These are phyloP conservation scores for Colletotrichum incanum DNA, from an alignment of 2,329 filamentous ascomycete species.

Conservation along the genomic window DNA sequence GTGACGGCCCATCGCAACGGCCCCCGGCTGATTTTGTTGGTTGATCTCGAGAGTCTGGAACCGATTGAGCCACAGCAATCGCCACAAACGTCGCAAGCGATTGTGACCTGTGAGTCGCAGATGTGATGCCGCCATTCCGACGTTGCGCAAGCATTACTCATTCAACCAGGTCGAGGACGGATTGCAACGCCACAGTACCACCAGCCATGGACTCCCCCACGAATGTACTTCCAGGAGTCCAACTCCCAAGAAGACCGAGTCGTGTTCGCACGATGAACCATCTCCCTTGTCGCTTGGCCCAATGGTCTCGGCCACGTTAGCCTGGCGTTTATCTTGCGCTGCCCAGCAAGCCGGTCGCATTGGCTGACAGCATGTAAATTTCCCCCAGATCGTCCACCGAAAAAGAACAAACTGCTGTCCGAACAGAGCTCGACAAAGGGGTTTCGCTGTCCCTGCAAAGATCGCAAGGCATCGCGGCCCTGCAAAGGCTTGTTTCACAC, in stretches of 20 bases:
- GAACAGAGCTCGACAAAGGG: neutral
- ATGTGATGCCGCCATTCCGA: slow-evolving; percentile 23
- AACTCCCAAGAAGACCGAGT: neutral
- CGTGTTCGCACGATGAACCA: neutral
- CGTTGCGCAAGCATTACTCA: slow-evolving; percentile 22
- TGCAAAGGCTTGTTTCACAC: slow-evolving; percentile 42
- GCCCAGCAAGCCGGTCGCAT: slow-evolving; percentile 21
- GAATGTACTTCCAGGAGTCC: neutral
- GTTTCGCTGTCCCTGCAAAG: slow-evolving; percentile 1
- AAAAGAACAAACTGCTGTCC: neutral
- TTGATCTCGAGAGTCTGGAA: slow-evolving; percentile 30
- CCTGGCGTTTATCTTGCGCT: neutral
- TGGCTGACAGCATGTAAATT: slow-evolving; percentile 31
- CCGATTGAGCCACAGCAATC: slow-evolving; percentile 38
- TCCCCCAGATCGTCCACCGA: neutral
- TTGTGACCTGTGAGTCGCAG: neutral
- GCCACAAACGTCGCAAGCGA: slow-evolving; percentile 33
- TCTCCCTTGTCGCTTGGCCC: neutral
- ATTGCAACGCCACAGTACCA: slow-evolving; percentile 2
- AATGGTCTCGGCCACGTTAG: slow-evolving; percentile 14
- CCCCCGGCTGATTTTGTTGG: neutral
- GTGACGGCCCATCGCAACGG: slow-evolving; percentile 33
- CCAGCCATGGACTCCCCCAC: neutral
- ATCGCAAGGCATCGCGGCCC: slow-evolving; percentile 15
- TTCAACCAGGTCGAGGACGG: neutral